Base-by-base conservation (phyloP, 1,139 yeast species). In the Candida labiduridarum region DNA sequence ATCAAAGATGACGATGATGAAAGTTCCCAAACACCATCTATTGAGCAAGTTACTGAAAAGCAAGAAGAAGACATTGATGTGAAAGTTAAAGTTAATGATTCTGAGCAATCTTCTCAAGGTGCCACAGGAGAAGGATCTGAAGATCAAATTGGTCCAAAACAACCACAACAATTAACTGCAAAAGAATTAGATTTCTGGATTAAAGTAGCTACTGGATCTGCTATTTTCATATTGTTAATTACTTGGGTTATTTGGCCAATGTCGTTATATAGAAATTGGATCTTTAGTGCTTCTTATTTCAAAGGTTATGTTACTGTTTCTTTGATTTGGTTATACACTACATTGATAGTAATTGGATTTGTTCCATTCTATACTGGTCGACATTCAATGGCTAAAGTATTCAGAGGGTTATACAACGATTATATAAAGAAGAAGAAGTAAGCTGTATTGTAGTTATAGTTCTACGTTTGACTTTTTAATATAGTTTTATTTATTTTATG, bases 181-280 rank as follows among this genome's bases (percentile, higher is more conserved):
- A 52, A 54, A 30, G 58, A 56, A 49, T 44, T 62, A 11, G 52
- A 56, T 43, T 50, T 54, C 34, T 66, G 65, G 55, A 63, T 63
- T 44, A 69, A 67, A 48, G 51, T 69, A 7, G 71, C 77, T 2
- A 63, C 67, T 41, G 65, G 61, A 15, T 62, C 72, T 12, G 57
- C 66, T 36, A 50, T 66, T 1, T 56, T 68, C 36, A 59, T 62
- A n/a, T 54, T 74, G 18, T 61, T 73, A 22, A 50, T 73, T 3
- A 68, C 68, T 19, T 70, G 71, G 72, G 74, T 75, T 9, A 44
- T 76, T 11, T 76, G 79, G 79, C 80, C 81, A 44, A 64, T 76
- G 60, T 79, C 80, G 9, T 64, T 76, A 59, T 76, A 75, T 52
- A 67, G 80, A 48, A 68, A 72, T 51, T 76, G 72, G 63, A 65